These are phyloP conservation scores for Microsporum ferrugineum DNA, from an alignment of 2,329 filamentous ascomycete genomes.

Conservation along the genomic window DNA sequence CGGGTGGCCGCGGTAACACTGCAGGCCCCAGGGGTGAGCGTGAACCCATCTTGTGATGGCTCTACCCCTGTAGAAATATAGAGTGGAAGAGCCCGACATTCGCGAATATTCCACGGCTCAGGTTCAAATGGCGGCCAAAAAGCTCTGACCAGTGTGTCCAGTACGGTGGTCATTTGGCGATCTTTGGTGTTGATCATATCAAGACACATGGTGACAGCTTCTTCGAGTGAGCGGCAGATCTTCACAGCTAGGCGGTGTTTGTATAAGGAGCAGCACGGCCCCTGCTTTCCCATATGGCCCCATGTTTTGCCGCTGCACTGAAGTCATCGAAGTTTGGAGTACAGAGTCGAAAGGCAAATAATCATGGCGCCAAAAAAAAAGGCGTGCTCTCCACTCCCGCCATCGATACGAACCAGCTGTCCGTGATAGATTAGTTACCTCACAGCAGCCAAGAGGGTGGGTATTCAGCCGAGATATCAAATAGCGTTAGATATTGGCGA, in stretches of 20 bases:
- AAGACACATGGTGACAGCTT: neutral
- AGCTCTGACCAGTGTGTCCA: neutral
- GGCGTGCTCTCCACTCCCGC: neutral
- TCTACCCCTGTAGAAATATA: neutral
- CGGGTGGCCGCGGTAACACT: constrained; percentile 4
- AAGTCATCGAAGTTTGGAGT: neutral
- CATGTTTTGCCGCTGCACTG: neutral
- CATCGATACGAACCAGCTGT: constrained; percentile 1
- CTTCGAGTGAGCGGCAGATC: neutral
- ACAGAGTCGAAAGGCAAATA: neutral
- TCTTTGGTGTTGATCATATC: neutral
- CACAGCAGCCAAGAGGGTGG: neutral
- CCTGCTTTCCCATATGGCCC: neutral
- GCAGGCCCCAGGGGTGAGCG: neutral
- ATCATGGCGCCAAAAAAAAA: neutral
- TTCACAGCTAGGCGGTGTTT: neutral
- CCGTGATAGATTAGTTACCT: neutral
- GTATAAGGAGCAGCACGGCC: neutral
- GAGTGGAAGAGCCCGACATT: neutral
- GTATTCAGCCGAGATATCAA: neutral
- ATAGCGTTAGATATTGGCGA: neutral
- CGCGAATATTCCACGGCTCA: neutral
- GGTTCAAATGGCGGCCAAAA: neutral
- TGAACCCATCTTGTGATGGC: constrained; percentile 2
- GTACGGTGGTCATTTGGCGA: neutral